These are phyloP conservation scores for Helicocarpus griseus DNA, from an alignment of 2,329 filamentous ascomycete species.

Conservation along the genomic window DNA sequence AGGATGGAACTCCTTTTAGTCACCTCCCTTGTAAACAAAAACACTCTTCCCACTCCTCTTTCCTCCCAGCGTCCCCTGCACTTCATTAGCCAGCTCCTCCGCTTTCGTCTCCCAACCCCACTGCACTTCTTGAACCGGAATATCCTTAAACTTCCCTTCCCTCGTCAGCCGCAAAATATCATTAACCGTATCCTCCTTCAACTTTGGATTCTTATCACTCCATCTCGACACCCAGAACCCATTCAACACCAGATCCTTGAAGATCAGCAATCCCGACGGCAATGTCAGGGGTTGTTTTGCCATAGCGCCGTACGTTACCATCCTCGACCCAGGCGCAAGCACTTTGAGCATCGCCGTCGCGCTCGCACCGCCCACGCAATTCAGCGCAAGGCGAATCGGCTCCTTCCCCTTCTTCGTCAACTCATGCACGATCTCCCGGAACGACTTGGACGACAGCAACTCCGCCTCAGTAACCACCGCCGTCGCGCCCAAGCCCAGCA, in stretches of 20 bases:
- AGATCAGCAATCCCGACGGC: conserved; percentile 79
- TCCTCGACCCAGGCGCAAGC: conserved; percentile 56
- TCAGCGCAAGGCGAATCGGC: conserved; percentile 67
- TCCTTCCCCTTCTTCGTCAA: conserved; percentile 66
- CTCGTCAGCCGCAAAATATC: conserved; percentile 71
- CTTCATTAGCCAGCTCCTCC: conserved; percentile 57
- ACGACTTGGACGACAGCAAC: conserved; percentile 34
- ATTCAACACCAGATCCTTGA: conserved; percentile 78
- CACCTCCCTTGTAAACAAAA: conserved; percentile 64
- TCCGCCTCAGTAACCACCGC: conserved; percentile 55
- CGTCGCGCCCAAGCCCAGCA: conserved; percentile 53
- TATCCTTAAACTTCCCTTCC: conserved; percentile 68
- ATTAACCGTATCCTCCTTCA: conserved; percentile 71
- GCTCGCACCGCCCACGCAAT: conserved; percentile 86
- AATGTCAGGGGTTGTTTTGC: conserved; percentile 72
- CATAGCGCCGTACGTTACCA: conserved; percentile 97
- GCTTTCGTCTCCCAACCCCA: conserved; percentile 79
- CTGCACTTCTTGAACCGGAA: conserved; percentile 67
- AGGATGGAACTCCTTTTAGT: conserved; percentile 24
- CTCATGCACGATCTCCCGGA: conserved; percentile 45
- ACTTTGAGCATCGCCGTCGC: conserved; percentile 69
- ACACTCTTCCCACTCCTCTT: conserved; percentile 84
- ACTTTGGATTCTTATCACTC: conserved; percentile 63
- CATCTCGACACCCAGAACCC: conserved; percentile 94
- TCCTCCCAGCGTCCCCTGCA: conserved; percentile 73